Evolutionary conservation across 1,139 yeast species (phyloP).

Genomic region (Geotrichum restrictum): DNA sequence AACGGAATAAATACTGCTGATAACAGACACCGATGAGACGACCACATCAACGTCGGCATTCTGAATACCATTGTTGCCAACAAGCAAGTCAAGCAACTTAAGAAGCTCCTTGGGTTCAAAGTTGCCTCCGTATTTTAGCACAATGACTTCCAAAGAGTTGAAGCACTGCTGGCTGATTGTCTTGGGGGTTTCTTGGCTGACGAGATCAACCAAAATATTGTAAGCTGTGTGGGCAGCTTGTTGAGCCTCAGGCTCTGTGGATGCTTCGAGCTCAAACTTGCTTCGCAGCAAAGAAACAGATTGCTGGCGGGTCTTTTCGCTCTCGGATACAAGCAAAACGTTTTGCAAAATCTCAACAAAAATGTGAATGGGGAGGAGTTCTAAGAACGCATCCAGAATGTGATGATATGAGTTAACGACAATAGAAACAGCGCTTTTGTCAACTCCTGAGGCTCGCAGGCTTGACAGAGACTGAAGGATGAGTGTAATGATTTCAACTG

Average conservation of each 20-base stretch:
- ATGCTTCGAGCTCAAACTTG: slow-evolving; percentile 54
- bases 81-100: slow-evolving; percentile 50
- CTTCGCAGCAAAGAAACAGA: slow-evolving; percentile 55
- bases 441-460: slow-evolving; percentile 6
- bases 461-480: slow-evolving; percentile 22
- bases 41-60: slow-evolving; percentile 54
- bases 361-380: slow-evolving; percentile 67
- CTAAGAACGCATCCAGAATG: slow-evolving; percentile 58
- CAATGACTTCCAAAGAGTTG: slow-evolving; percentile 62
- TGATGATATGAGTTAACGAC: slow-evolving; percentile 35
- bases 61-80: slow-evolving; percentile 53
- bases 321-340: slow-evolving; percentile 42
- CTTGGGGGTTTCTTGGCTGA: slow-evolving; percentile 29
- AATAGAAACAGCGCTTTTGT: slow-evolving; percentile 5
- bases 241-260: slow-evolving; percentile 37
- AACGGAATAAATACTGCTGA: slow-evolving; percentile 63
- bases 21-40: slow-evolving; percentile 69
- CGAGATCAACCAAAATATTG: slow-evolving; percentile 24
- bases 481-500: slow-evolving; percentile 26
- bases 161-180: slow-evolving; percentile 61
- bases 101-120: slow-evolving; percentile 49
- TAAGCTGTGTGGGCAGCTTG: slow-evolving; percentile 37
- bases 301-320: slow-evolving; percentile 31
- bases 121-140: slow-evolving; percentile 57
- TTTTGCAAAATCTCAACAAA: slow-evolving; percentile 65